phyloP scores from a whole-genome alignment of 805 yeast genomes.

The Starmerella bombi region DNA sequence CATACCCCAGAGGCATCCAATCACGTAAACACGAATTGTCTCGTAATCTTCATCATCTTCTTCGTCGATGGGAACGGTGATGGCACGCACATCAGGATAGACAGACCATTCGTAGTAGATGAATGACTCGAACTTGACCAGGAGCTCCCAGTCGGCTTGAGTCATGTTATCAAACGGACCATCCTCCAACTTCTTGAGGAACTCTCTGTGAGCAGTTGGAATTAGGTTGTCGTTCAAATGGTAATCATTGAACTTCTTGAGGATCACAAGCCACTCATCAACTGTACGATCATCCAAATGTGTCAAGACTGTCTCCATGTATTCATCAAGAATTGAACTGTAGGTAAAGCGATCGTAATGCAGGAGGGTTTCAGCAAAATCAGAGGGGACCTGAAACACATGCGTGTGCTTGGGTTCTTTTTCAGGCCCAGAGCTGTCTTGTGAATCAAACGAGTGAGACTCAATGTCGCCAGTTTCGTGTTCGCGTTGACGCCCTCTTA shows the following conservation, averaged over 20 bases:
- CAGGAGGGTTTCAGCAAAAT: not conserved
- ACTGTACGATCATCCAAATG: conserved; percentile 22
- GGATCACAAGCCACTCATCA: conserved; percentile 32
- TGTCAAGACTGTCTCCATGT: conserved; percentile 10
- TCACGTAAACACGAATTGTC: conserved; percentile 39
- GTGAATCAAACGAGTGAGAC: not conserved
- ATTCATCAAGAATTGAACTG: conserved; percentile 5
- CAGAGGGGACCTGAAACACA: conserved; percentile 1
- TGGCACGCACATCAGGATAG: conserved; percentile 50
- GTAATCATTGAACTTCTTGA: conserved; percentile 31
- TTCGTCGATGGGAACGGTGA: conserved; percentile 41
- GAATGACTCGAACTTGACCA: conserved; percentile 32
- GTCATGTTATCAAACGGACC: conserved; percentile 9
- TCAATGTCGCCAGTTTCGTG: not conserved
- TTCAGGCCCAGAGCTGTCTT: not conserved
- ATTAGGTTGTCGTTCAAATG: conserved; percentile 40
- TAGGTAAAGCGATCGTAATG: conserved; percentile 1
- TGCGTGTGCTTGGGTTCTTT: not conserved
- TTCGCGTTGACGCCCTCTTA: not conserved
- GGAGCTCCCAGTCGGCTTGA: conserved; percentile 19
- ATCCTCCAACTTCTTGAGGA: conserved; percentile 25
- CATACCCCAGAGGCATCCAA: conserved; percentile 39
- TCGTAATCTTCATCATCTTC: conserved; percentile 33
- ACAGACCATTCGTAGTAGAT: conserved; percentile 36
- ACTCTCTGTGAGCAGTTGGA: conserved; percentile 29